Evolutionary conservation across 805 yeast genomes (phyloP), one percentile per base, ranked within the genome.

Genomic region (Yarrowia sp.): DNA sequence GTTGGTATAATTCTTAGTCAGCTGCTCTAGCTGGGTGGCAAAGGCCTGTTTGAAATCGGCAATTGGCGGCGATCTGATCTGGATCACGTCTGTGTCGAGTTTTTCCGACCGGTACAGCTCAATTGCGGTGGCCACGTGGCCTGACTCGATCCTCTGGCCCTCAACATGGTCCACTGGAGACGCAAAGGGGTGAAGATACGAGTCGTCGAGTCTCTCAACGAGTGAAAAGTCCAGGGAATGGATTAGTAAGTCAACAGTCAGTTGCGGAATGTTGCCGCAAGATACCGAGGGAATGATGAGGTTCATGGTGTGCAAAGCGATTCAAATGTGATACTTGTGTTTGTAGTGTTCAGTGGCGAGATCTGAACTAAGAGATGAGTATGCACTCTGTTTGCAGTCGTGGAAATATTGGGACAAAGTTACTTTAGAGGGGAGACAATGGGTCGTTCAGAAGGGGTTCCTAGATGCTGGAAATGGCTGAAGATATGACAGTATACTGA

Each of bases 191-290:
- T 89, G 90, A 9, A 92, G 77, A 71, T 81, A 85, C 2, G 80
- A 76, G 65, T 87, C 87, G 73, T 89, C 89, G 38, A 93, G 77
- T 15, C 84, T 74, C 11, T 84, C 86, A 3, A 88, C 81, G 46
- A 84, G 84, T 69, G 77, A 71, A 69, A 88, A 84, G 5, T 81
- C 82, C 32, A 84, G 78, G n/a, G 88, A 85, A 73, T 89, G 89
- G 10, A 92, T 80, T 35, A 94, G 78, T 40, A 93, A 80, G 77
- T 93, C 98, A 7, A 85, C 77, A 0, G 93, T 79, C 61, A 94
- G 79, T 76, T 95, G 99, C 0, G 98, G 96, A 3, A 92, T 89
- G 74, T 94, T 95, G 8, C 97, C 98, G 7, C 91, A 84, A 3
- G 97, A 87, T 0, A 95, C 89, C 0, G 92, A 79, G 0, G 98